Evolutionary conservation across 345 rosid genomes (phyloP).

Genomic region (Citrus cavaleriei): DNA sequence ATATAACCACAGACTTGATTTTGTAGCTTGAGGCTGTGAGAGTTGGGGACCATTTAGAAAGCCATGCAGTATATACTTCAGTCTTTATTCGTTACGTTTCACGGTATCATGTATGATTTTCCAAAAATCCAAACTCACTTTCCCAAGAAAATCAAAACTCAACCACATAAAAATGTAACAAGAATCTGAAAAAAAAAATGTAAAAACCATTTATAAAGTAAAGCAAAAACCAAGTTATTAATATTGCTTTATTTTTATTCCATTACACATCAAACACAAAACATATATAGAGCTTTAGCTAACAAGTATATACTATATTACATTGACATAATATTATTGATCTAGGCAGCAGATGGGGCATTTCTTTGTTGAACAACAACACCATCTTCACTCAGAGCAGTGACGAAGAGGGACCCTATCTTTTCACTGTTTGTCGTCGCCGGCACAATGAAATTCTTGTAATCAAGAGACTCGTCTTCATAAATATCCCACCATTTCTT

Average conservation of each 20-base stretch:
- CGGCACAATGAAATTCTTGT: slow-evolving; percentile 19
- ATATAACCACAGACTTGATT: not conserved
- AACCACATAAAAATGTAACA: not conserved
- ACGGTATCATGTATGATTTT: not conserved
- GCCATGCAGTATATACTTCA: not conserved
- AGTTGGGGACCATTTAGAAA: not conserved
- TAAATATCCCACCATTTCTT: slow-evolving; percentile 66
- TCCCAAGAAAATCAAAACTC: not conserved
- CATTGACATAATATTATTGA: not conserved
- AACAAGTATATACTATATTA: not conserved
- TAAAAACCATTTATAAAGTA: not conserved
- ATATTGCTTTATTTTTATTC: not conserved
- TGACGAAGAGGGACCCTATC: slow-evolving; percentile 10
- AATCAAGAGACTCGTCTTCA: slow-evolving; percentile 52
- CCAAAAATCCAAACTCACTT: not conserved
- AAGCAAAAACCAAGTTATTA: not conserved
- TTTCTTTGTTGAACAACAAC: slow-evolving; percentile 5
- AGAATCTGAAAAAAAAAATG: not conserved
- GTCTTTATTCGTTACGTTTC: not conserved
- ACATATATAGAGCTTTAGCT: not conserved
- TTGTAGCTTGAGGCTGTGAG: not conserved
- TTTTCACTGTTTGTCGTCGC: slow-evolving; percentile 8
- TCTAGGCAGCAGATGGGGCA: slow-evolving; percentile 42
- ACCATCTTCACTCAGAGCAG: slow-evolving; percentile 8
- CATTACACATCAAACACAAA: not conserved